These are phyloP conservation scores for Sporisorium iseilematis-ciliati DNA, from an alignment of 1,284 basidiomycete species.

Conservation along the genomic window DNA sequence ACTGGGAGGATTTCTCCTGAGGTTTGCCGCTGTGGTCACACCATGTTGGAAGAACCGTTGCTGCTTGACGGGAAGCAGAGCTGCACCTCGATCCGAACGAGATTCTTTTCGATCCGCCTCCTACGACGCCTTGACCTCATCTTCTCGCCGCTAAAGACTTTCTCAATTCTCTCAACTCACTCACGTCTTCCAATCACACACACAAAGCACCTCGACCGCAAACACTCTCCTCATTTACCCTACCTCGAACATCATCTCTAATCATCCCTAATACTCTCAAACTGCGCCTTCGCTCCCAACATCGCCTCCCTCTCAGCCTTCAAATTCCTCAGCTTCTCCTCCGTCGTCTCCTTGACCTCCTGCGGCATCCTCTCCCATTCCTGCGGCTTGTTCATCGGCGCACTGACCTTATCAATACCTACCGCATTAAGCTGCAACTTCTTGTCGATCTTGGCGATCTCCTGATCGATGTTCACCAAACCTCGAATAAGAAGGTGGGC, in stretches of 20 bases:
- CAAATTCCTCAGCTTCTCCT: constrained; percentile 56
- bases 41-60: too few species aligned
- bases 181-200: not conserved
- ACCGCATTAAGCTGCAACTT: constrained; percentile 63
- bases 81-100: too few species aligned
- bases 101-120: too few species aligned
- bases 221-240: not conserved
- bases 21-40: too few species aligned
- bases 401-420: constrained; percentile 52
- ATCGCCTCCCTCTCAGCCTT: constrained; percentile 60
- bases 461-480: constrained; percentile 63
- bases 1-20: too few species aligned
- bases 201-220: not conserved
- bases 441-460: constrained; percentile 65
- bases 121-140: too few species aligned
- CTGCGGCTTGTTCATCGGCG: constrained; percentile 57
- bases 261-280: constrained; percentile 59
- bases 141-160: too few species aligned
- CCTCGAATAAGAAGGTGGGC: constrained; percentile 64
- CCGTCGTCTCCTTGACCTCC: constrained; percentile 58
- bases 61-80: too few species aligned
- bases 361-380: constrained; percentile 64
- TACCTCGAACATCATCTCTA: too few species aligned
- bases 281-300: constrained; percentile 58
- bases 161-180: too few species aligned